Conservation (phyloP, 495 filamentous ascomycete genomes). For the Trichoderma orchidacearum region DNA sequence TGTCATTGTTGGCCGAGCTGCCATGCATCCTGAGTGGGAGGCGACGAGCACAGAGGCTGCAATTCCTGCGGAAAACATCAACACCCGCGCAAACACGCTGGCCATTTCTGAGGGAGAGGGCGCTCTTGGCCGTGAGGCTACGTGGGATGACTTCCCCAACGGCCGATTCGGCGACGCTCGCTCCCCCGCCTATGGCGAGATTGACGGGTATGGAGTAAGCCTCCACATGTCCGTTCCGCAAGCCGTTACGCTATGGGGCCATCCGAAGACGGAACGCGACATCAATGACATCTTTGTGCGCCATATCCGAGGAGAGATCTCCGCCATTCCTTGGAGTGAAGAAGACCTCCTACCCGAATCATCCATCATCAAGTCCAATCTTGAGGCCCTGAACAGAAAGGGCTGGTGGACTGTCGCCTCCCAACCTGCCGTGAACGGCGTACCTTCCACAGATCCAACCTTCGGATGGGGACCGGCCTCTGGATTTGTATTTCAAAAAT, state of each 20-base stretch:
- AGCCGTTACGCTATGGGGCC: slow-evolving; percentile 73
- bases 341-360: slow-evolving; percentile 80
- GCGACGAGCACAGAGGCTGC: slow-evolving; percentile 52
- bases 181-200: slow-evolving; percentile 85
- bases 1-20: slow-evolving; percentile 52
- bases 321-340: slow-evolving; percentile 86
- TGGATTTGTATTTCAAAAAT: slow-evolving; percentile 96
- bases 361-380: slow-evolving; percentile 54
- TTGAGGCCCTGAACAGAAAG: slow-evolving; percentile 62
- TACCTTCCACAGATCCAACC: slow-evolving; percentile 56
- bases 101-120: slow-evolving; percentile 89
- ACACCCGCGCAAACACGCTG: slow-evolving; percentile 64
- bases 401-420: slow-evolving; percentile 96
- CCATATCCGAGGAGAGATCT: slow-evolving; percentile 61
- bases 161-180: slow-evolving; percentile 90
- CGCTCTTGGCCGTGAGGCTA: slow-evolving; percentile 83
- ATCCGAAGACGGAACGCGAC: slow-evolving; percentile 51
- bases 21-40: slow-evolving; percentile 45
- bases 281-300: slow-evolving; percentile 67
- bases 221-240: slow-evolving; percentile 68
- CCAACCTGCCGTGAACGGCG: slow-evolving; percentile 87
- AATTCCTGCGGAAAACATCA: slow-evolving; percentile 42
- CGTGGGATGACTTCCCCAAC: slow-evolving; percentile 98
- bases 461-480: slow-evolving; percentile 92
- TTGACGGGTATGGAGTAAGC: slow-evolving; percentile 86